A percentile compares a stretch with the other conserved stretches of the same genome.
Conservation (phyloP, 257 asterid species). For the Solanum rostratum region DNA sequence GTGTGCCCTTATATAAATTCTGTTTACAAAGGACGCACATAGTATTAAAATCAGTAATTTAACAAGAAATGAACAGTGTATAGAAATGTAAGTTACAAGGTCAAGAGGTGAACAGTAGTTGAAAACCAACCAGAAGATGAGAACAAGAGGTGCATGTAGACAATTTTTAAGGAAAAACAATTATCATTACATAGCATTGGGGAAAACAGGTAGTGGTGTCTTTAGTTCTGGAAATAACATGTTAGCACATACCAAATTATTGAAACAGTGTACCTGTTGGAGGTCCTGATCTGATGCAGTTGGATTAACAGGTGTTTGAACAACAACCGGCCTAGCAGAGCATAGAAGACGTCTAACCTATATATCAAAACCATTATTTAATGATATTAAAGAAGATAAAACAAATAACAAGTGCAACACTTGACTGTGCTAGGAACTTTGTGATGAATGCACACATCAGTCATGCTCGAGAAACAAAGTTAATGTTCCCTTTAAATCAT, state of each 20-base stretch:
- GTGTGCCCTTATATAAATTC: neutral
- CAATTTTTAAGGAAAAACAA: neutral
- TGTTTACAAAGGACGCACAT: neutral
- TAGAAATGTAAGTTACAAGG: neutral
- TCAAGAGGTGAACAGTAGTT: neutral
- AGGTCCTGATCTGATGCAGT: constrained; percentile 94
- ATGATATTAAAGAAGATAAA: neutral
- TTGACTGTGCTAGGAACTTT: neutral
- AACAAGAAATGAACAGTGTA: neutral
- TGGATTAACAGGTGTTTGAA: constrained; percentile 86
- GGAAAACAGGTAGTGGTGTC: neutral
- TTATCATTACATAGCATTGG: neutral
- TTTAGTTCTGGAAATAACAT: neutral
- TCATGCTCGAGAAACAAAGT: neutral
- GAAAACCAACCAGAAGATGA: neutral
- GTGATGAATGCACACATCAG: neutral
- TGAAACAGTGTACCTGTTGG: constrained; percentile 65
- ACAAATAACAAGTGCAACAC: neutral
- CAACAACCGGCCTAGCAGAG: constrained; percentile 83
- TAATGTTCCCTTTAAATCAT: neutral
- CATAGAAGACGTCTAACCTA: constrained; percentile 86
- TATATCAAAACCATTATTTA: neutral
- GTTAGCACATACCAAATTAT: neutral
- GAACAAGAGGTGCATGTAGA: neutral
- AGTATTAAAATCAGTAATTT: neutral